A percentile compares a stretch with the other conserved stretches of the same genome.
Conservation (phyloP, 2,329 filamentous ascomycete species). For the Epichloe coenophiala region DNA sequence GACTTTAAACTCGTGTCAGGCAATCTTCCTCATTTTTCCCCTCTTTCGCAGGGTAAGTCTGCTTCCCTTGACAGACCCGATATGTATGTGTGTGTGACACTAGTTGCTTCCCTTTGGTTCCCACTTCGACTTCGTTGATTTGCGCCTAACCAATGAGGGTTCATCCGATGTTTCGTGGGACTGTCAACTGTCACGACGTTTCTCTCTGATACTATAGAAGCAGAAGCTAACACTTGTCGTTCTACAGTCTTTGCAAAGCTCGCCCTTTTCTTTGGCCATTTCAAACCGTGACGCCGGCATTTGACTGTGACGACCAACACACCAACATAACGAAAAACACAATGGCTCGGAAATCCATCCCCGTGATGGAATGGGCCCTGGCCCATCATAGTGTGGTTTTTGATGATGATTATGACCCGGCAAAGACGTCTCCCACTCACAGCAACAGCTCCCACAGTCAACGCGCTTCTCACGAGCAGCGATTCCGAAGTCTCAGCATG, state of each 20-base stretch:
- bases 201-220: not conserved
- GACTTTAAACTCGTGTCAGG: no score
- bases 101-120: no score
- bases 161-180: no score
- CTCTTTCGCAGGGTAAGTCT: no score
- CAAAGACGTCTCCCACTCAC: not conserved
- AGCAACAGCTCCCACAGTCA: not conserved
- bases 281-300: no score
- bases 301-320: not conserved
- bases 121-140: no score
- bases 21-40: no score
- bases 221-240: not conserved
- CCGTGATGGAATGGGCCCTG: conserved; percentile 5
- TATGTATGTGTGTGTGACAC: no score
- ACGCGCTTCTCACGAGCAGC: conserved; percentile 19
- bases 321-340: not conserved
- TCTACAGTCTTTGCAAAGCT: not conserved
- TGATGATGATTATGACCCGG: conserved; percentile 3
- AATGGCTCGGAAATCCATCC: conserved; percentile 4
- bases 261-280: no score
- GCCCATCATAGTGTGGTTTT: not conserved
- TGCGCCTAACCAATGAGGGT: no score
- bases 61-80: no score
- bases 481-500: conserved; percentile 35
- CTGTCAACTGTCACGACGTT: no score